Conservation (phyloP, 148 eudicot genomes). For the Mesembryanthemum crystallinum region DNA sequence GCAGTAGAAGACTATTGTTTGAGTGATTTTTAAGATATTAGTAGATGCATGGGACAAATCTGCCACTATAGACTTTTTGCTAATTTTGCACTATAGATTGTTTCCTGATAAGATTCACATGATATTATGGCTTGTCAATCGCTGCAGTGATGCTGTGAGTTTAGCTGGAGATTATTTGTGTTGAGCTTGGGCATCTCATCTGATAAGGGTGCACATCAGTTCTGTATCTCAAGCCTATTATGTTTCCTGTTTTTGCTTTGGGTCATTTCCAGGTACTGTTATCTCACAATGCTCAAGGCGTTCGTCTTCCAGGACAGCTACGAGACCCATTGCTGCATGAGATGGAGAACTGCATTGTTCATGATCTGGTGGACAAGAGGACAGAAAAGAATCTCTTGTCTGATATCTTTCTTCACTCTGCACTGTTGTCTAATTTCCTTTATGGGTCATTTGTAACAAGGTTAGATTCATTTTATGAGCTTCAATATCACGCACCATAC, state of each 20-base stretch:
- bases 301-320: conserved; percentile 71
- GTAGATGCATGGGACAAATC: background rate
- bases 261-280: conserved; percentile 32
- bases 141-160: background rate
- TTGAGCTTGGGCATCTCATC: background rate
- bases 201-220: background rate
- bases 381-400: conserved; percentile 48
- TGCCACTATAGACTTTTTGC: too few relatives aligned
- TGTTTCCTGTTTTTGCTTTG: conserved; percentile 3
- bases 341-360: conserved; percentile 67
- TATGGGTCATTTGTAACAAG: conserved; percentile 61
- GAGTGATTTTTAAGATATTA: background rate
- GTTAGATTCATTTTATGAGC: conserved; percentile 31
- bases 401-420: conserved; percentile 60
- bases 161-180: background rate
- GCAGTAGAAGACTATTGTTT: background rate
- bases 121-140: background rate
- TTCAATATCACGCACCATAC: background rate
- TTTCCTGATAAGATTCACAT: background rate
- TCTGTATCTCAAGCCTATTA: background rate
- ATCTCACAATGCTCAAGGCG: conserved; percentile 33
- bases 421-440: conserved; percentile 64
- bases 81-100: background rate
- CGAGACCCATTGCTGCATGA: conserved; percentile 64
- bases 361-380: conserved; percentile 43